Evolutionary conservation across 768 basidiomycete genomes (phyloP).

Genomic region (Dendrothele bispora): DNA sequence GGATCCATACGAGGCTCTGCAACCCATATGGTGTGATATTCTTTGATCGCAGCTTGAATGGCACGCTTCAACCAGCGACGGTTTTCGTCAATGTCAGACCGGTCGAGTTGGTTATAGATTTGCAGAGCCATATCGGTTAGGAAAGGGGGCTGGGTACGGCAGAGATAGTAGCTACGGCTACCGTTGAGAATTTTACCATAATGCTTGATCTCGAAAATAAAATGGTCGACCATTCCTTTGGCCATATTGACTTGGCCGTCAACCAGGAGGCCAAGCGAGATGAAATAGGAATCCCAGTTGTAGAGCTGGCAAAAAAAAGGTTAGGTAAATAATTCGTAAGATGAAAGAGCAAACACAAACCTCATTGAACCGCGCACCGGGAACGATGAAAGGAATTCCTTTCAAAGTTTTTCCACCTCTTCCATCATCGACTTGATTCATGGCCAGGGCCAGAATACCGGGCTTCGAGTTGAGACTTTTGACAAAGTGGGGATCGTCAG

Average conservation of each 20-base stretch:
- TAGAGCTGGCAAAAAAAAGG: slow-evolving; percentile 58
- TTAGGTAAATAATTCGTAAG: slow-evolving; percentile 9
- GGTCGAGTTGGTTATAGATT: slow-evolving; percentile 94
- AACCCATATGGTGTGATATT: slow-evolving; percentile 98
- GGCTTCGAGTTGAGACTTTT: slow-evolving; percentile 94
- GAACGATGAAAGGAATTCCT: slow-evolving; percentile 96
- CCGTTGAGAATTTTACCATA: slow-evolving; percentile 98
- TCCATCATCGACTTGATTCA: slow-evolving; percentile 86
- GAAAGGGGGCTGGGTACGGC: slow-evolving; percentile 97
- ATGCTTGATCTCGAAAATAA: slow-evolving; percentile 98
- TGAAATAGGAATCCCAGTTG: slow-evolving; percentile 97
- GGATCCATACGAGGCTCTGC: slow-evolving; percentile 92
- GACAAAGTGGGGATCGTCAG: slow-evolving; percentile 86
- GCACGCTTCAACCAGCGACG: slow-evolving; percentile 92
- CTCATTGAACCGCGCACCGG: slow-evolving; percentile 93
- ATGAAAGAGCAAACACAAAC: slow-evolving; percentile 37
- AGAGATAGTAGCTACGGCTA: slow-evolving; percentile 92
- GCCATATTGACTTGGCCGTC: slow-evolving; percentile 95
- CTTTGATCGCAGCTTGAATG: slow-evolving; percentile 97
- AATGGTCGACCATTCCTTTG: slow-evolving; percentile 98
- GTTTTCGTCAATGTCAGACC: slow-evolving; percentile 76
- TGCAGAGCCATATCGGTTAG: slow-evolving; percentile 98
- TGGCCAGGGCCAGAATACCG: slow-evolving; percentile 91
- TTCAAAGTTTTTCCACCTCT: slow-evolving; percentile 80
- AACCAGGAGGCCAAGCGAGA: slow-evolving; percentile 88